Conservation (phyloP, 2,329 filamentous ascomycete genomes). For the Sporothrix inflata region DNA sequence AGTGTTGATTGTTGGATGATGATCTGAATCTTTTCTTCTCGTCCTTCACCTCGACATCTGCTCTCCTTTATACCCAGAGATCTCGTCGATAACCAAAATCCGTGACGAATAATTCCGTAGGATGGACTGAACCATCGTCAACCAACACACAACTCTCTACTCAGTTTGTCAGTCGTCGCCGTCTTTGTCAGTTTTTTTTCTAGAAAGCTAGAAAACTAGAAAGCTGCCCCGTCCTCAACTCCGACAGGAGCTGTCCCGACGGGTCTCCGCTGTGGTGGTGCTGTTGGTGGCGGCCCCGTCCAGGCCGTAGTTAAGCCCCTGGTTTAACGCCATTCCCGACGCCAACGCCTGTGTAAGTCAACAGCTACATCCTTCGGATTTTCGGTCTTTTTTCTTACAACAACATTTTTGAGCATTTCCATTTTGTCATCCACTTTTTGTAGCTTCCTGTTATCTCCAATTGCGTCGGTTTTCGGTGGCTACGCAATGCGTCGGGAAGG, state of each 20-base stretch:
- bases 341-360: conserved; percentile 10
- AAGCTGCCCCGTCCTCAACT: neutral
- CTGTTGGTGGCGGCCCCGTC: neutral
- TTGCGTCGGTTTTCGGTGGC: neutral
- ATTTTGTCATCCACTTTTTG: neutral
- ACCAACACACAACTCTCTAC: neutral
- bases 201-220: neutral
- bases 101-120: conserved; percentile 19
- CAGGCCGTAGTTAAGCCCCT: conserved; percentile 9
- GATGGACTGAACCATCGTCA: neutral
- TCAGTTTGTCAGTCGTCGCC: neutral
- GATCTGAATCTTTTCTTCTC: neutral
- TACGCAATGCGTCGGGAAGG: neutral
- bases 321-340: conserved; percentile 18
- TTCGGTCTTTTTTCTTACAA: neutral
- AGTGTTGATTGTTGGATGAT: neutral
- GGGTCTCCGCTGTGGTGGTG: neutral
- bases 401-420: neutral
- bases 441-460: neutral
- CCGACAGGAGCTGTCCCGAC: neutral
- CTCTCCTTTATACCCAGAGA: conserved; percentile 8
- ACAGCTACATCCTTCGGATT: neutral
- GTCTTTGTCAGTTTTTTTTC: neutral
- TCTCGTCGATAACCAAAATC: conserved; percentile 22
- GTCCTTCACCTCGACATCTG: neutral